Percentiles rank a stretch among this genome's conserved stretches.
These are phyloP conservation scores for Termitomyces sp. DNA, from an alignment of 768 basidiomycete species.

Conservation along the genomic window DNA sequence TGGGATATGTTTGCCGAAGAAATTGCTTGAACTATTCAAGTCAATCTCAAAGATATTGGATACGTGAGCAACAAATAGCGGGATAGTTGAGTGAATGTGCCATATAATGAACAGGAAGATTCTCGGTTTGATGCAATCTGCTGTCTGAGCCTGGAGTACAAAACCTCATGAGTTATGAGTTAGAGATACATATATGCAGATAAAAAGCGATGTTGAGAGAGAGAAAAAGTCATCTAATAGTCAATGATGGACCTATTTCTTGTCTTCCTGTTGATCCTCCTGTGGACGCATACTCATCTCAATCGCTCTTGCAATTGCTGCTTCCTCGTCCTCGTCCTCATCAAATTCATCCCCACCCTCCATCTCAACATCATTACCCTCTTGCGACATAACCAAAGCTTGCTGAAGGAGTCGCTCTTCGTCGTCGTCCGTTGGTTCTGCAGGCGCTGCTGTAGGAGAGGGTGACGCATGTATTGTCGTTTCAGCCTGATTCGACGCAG, in stretches of 20 bases:
- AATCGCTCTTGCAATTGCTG: slow-evolving; percentile 87
- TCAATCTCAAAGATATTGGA: background rate
- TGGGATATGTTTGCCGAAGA: background rate
- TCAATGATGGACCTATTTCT: slow-evolving; percentile 21
- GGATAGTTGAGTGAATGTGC: background rate
- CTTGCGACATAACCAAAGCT: slow-evolving; percentile 74
- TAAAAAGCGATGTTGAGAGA: background rate
- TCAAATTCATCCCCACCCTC: slow-evolving; percentile 32
- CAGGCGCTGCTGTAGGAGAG: slow-evolving; percentile 27
- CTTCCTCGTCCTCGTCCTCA: slow-evolving; percentile 79
- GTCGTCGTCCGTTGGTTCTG: slow-evolving; percentile 58
- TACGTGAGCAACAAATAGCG: background rate
- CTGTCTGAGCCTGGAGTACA: background rate
- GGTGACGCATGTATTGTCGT: slow-evolving; percentile 29
- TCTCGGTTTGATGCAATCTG: background rate
- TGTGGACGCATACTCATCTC: slow-evolving; percentile 79
- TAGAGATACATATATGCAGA: background rate
- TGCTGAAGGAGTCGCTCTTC: slow-evolving; percentile 76
- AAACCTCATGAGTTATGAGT: background rate
- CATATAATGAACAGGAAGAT: background rate
- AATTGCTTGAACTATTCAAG: background rate
- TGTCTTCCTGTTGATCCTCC: slow-evolving; percentile 42
- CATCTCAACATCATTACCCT: slow-evolving; percentile 45
- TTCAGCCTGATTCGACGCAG: slow-evolving; percentile 30
- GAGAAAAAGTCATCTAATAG: background rate